A percentile compares a stretch with the other conserved stretches of the same genome.
phyloP scores from a whole-genome alignment of 495 filamentous ascomycete genomes.

The Pseudevernia furfuracea region DNA sequence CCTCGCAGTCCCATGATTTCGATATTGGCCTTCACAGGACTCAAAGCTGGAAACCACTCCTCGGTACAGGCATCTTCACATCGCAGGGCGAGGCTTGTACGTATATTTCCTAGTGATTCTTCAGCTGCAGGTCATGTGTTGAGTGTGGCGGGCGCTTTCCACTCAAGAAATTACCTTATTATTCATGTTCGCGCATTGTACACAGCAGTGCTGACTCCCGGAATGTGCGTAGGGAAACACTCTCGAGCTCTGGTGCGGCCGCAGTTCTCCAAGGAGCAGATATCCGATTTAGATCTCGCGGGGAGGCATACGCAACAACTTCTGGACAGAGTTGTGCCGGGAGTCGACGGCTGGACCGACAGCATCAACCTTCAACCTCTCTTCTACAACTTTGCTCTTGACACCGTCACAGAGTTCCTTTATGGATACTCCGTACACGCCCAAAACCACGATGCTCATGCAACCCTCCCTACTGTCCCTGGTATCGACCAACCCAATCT shows the following conservation, averaged over 20 bases:
- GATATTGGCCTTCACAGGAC: slow-evolving; percentile 35
- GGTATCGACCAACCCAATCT: slow-evolving; percentile 18
- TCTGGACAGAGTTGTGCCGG: slow-evolving; percentile 34
- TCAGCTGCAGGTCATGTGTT: neutral
- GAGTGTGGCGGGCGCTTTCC: neutral
- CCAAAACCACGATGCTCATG: slow-evolving; percentile 17
- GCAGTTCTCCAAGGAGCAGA: slow-evolving; percentile 46
- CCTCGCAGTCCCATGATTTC: slow-evolving; percentile 49
- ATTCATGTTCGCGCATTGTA: neutral
- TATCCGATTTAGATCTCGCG: slow-evolving; percentile 46
- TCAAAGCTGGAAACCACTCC: slow-evolving; percentile 33
- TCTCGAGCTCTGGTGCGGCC: slow-evolving; percentile 49
- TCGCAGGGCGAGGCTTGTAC: slow-evolving; percentile 38
- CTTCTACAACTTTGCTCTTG: slow-evolving; percentile 30
- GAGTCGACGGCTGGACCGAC: slow-evolving; percentile 37
- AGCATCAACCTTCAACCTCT: slow-evolving; percentile 36
- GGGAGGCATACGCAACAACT: slow-evolving; percentile 45
- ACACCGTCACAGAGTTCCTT: slow-evolving; percentile 17
- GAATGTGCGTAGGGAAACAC: slow-evolving; percentile 32
- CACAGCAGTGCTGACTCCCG: neutral
- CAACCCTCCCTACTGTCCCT: slow-evolving; percentile 7
- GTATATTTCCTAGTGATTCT: neutral
- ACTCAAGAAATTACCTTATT: neutral
- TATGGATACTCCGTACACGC: slow-evolving; percentile 24
- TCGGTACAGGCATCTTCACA: slow-evolving; percentile 46